These are phyloP conservation scores for Fusarium floridanum DNA, from an alignment of 2,329 filamentous ascomycete species.

Conservation along the genomic window DNA sequence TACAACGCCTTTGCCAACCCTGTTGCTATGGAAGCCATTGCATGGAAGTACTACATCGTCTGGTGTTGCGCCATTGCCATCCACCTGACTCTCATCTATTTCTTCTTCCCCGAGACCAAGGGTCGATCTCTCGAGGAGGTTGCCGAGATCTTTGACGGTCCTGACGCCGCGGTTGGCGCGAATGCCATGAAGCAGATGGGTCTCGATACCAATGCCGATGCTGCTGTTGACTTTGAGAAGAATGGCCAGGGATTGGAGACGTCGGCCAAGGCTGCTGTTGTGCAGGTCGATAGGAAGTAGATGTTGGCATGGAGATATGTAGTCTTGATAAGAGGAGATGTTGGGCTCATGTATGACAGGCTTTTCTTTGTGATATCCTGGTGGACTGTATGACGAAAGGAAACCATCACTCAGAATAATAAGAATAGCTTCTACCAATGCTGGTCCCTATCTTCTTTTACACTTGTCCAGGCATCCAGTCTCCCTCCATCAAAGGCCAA, in stretches of 20 bases:
- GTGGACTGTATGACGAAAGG: not conserved
- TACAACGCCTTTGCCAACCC: constrained; percentile 60
- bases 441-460: not conserved
- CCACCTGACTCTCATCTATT: constrained; percentile 44
- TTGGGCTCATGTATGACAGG: not conserved
- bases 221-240: constrained; percentile 4
- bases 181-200: constrained; percentile 40
- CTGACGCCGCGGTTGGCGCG: constrained; percentile 31
- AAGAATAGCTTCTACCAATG: not conserved
- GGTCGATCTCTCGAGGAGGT: constrained; percentile 42
- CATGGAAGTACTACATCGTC: constrained; percentile 60
- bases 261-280: not conserved
- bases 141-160: constrained; percentile 41
- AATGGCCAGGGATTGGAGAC: not conserved
- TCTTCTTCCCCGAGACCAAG: constrained; percentile 46
- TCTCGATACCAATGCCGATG: constrained; percentile 15
- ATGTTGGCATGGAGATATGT: not conserved
- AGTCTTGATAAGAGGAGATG: not conserved
- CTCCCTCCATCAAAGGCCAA: constrained; percentile 13
- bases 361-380: not conserved
- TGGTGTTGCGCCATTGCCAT: constrained; percentile 52
- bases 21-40: constrained; percentile 55
- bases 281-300: not conserved
- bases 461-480: constrained; percentile 5
- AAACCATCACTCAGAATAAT: not conserved